phyloP scores from a whole-genome alignment of 768 basidiomycete genomes.

The Tephrocybe sp. region DNA sequence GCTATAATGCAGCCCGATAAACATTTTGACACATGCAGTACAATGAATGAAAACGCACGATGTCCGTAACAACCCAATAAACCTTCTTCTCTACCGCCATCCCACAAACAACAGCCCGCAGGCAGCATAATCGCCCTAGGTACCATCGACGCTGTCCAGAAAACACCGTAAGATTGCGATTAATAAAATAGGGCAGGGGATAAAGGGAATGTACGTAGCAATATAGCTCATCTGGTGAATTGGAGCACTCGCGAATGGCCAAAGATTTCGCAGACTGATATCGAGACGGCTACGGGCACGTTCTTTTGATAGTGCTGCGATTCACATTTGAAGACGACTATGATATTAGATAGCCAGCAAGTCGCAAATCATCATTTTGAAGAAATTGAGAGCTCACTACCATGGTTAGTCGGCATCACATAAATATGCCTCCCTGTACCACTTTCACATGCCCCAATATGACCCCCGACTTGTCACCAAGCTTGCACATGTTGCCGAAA shows the following conservation, averaged over 20 bases:
- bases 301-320: conserved; percentile 11
- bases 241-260: too few relatives aligned
- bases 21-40: too few relatives aligned
- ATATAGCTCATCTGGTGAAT: too few relatives aligned
- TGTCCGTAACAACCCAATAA: conserved; percentile 72
- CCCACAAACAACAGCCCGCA: conserved; percentile 68
- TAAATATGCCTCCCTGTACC: not conserved
- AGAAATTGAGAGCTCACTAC: not conserved
- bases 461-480: not conserved
- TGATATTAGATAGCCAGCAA: conserved; percentile 30
- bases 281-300: conserved; percentile 23
- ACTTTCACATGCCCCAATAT: not conserved
- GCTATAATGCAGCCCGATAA: too few relatives aligned
- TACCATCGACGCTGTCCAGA: conserved; percentile 62
- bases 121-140: conserved; percentile 62
- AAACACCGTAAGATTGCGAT: too few relatives aligned
- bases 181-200: not conserved
- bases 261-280: too few relatives aligned
- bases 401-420: not conserved
- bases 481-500: conserved; percentile 1
- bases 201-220: too few relatives aligned
- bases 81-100: conserved; percentile 60
- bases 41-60: conserved; percentile 56
- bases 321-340: conserved; percentile 28
- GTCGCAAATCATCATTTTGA: conserved; percentile 1